These are phyloP conservation scores for Piper longum DNA, from an alignment of 164 flowering plant species.

Conservation along the genomic window DNA sequence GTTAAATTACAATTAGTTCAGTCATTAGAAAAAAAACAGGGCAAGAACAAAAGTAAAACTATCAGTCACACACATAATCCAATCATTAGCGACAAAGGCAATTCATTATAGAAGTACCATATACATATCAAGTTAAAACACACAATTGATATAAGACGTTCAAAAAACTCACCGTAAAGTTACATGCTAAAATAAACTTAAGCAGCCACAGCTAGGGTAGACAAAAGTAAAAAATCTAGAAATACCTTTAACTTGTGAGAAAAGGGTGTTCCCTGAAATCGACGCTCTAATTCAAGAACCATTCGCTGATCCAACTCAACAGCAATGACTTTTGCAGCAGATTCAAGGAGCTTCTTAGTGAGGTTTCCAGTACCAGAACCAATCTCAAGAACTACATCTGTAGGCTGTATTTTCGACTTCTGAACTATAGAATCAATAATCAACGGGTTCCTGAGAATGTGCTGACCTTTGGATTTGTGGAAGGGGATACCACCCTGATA, in stretches of 20 bases:
- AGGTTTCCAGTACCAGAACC: conserved; percentile 95
- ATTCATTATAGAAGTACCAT: too few relatives aligned
- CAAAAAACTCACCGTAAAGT: too few relatives aligned
- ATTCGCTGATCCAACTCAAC: conserved; percentile 89
- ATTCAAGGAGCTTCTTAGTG: conserved; percentile 88
- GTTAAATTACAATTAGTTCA: too few relatives aligned
- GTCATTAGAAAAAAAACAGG: too few relatives aligned
- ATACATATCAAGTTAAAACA: too few relatives aligned
- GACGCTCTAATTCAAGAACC: conserved; percentile 81
- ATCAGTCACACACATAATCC: too few relatives aligned
- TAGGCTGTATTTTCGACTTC: conserved; percentile 72
- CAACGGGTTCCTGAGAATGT: conserved; percentile 77
- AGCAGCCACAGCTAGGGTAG: background rate
- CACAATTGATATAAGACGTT: too few relatives aligned
- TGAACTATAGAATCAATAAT: conserved; percentile 69
- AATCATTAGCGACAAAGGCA: too few relatives aligned
- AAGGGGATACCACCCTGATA: conserved; percentile 74
- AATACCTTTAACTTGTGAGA: conserved; percentile 49
- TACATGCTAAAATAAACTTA: background rate
- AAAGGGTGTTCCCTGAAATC: conserved; percentile 79
- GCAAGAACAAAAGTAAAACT: too few relatives aligned
- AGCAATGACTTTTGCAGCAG: conserved; percentile 69
- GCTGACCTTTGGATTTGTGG: conserved; percentile 95
- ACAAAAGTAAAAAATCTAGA: background rate
- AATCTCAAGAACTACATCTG: conserved; percentile 79